Percentiles rank a stretch among this genome's conserved stretches.
Evolutionary conservation across 352 stramenopile genomes (phyloP).

Genomic region (Sclerospora graminicola): DNA sequence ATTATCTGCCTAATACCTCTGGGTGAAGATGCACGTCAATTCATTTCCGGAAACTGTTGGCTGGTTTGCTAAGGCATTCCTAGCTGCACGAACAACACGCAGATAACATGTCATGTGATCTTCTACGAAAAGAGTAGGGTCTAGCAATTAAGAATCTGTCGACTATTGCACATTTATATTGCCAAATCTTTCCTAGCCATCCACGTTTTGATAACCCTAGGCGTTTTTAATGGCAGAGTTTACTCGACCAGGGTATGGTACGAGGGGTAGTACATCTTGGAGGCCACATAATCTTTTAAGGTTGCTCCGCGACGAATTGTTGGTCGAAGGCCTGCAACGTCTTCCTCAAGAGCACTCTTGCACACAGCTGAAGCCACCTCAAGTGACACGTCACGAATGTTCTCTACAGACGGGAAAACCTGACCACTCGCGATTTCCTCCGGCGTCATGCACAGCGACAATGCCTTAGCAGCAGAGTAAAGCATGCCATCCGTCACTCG

Average conservation of each 20-base stretch:
- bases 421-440: slow-evolving; percentile 89
- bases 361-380: slow-evolving; percentile 90
- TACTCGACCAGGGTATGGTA: slow-evolving; percentile 91
- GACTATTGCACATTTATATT: too few species aligned
- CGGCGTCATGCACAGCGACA: slow-evolving; percentile 88
- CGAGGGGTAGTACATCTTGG: slow-evolving; percentile 92
- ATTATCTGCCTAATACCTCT: too few species aligned
- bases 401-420: slow-evolving; percentile 90
- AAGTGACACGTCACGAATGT: slow-evolving; percentile 90
- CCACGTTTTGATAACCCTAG: not conserved
- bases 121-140: too few species aligned
- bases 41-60: too few species aligned
- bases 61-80: too few species aligned
- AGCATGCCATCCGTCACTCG: slow-evolving; percentile 92
- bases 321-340: slow-evolving; percentile 70
- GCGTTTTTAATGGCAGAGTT: slow-evolving; percentile 4
- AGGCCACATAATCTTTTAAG: slow-evolving; percentile 84
- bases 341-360: slow-evolving; percentile 80
- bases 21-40: too few species aligned
- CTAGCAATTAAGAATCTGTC: too few species aligned
- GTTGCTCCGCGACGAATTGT: slow-evolving; percentile 60
- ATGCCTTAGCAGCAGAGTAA: slow-evolving; percentile 88
- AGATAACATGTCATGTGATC: too few species aligned
- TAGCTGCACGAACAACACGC: too few species aligned
- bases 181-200: too few species aligned